A percentile compares a stretch with the other conserved stretches of the same genome.
Evolutionary conservation across 2,329 filamentous ascomycete species (phyloP).

Genomic region (Emmonsiellopsis sp.): DNA sequence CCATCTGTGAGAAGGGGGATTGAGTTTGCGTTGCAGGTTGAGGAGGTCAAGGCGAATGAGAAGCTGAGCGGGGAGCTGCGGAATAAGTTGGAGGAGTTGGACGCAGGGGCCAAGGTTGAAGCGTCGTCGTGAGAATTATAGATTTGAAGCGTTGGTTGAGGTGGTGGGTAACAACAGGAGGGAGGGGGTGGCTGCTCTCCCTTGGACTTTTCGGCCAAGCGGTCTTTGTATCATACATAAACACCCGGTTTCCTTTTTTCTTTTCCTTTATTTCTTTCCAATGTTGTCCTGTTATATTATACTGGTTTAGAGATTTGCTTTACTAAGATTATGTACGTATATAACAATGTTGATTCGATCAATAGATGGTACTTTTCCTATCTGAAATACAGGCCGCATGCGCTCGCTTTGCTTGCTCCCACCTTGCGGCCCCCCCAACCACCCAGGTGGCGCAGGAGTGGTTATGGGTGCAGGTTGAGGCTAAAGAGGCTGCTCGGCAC

Average conservation of each 20-base stretch:
- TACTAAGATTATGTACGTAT: neutral
- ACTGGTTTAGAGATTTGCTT: neutral
- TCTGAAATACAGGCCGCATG: no score
- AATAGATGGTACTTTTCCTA: no score
- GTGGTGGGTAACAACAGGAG: neutral
- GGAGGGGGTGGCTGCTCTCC: neutral
- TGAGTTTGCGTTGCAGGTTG: conserved; percentile 28
- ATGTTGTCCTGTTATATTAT: neutral
- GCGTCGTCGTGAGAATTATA: no score
- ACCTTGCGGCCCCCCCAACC: no score
- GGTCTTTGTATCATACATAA: neutral
- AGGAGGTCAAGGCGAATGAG: conserved; percentile 20
- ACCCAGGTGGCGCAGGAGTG: no score
- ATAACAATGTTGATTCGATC: no score
- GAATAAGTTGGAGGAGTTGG: conserved; percentile 35
- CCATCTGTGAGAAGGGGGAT: conserved; percentile 35
- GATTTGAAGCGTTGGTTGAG: no score
- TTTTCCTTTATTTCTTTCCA: neutral
- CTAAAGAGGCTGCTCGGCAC: no score
- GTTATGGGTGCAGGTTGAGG: no score
- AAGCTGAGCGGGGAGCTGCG: conserved; percentile 18
- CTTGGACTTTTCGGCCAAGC: neutral
- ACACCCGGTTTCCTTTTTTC: neutral
- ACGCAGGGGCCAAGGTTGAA: conserved; percentile 13
- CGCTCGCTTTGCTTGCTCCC: no score